Conservation (phyloP, 2,329 filamentous ascomycete genomes). For the Rhinocladiella similis region DNA sequence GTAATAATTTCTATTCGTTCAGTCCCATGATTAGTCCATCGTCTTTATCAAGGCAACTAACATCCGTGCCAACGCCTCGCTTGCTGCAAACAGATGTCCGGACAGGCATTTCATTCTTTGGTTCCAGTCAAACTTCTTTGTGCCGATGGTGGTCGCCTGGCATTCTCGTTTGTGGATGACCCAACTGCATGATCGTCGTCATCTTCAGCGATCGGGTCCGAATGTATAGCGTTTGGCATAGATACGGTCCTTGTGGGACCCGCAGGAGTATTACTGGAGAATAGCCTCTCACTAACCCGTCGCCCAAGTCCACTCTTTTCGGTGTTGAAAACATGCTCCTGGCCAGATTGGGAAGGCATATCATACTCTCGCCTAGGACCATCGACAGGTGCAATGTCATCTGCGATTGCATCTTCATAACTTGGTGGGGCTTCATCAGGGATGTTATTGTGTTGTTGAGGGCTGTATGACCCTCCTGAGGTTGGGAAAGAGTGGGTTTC, state of each 20-base stretch:
- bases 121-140: slow-evolving; percentile 9
- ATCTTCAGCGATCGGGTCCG: slow-evolving; percentile 8
- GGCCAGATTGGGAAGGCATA: slow-evolving; percentile 15
- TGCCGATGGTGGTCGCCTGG: background rate
- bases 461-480: slow-evolving; percentile 7
- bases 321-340: slow-evolving; percentile 22
- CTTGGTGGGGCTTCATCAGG: slow-evolving; percentile 82
- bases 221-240: slow-evolving; percentile 5
- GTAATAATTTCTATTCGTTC: too few relatives aligned
- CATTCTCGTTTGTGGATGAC: background rate
- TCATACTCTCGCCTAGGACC: slow-evolving; percentile 61
- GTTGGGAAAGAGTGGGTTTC: slow-evolving; percentile 16
- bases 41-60: background rate
- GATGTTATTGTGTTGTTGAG: slow-evolving; percentile 9
- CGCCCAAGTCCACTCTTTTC: slow-evolving; percentile 25
- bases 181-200: background rate
- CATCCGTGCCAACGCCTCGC: background rate
- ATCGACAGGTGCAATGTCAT: slow-evolving; percentile 71
- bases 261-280: slow-evolving; percentile 19
- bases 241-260: slow-evolving; percentile 13
- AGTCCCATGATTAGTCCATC: too few relatives aligned
- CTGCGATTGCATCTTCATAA: slow-evolving; percentile 90
- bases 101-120: background rate
- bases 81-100: background rate
- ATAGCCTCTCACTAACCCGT: slow-evolving; percentile 28